phyloP scores from a whole-genome alignment of 1,139 yeast species.

The Pneumocystis jirovecii region DNA sequence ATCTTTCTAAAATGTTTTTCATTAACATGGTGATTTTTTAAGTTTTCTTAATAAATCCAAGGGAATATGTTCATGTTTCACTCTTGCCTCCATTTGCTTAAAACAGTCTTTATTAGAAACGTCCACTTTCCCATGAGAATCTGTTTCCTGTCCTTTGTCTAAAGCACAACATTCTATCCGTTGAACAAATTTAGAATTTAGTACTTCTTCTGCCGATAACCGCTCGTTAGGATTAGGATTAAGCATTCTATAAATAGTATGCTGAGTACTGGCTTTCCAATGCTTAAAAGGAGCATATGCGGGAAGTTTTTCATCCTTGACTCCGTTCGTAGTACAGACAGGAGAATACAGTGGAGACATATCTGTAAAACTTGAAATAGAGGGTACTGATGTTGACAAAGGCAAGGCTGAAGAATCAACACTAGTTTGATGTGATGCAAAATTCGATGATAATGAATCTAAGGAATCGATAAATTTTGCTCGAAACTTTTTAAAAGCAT shows the following conservation, averaged over 20 bases:
- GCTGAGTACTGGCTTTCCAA: slow-evolving; percentile 9
- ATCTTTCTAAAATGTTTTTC: neutral
- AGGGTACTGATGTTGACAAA: neutral
- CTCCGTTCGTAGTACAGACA: slow-evolving; percentile 6
- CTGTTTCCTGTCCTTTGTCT: neutral
- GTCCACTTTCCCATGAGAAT: neutral
- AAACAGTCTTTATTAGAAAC: neutral
- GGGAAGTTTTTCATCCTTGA: slow-evolving; percentile 10
- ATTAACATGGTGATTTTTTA: neutral
- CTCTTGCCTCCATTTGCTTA: neutral
- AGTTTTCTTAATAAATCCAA: neutral
- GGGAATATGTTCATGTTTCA: neutral
- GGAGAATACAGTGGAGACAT: slow-evolving; percentile 3
- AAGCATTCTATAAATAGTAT: slow-evolving; percentile 16
- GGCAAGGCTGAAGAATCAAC: neutral
- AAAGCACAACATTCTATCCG: slow-evolving; percentile 14
- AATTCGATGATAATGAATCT: neutral
- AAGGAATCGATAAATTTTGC: slow-evolving; percentile 12
- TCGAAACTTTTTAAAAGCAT: slow-evolving; percentile 12
- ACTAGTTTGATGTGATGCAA: neutral
- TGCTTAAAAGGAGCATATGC: slow-evolving; percentile 12
- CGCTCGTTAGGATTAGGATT: slow-evolving; percentile 17
- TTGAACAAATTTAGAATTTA: slow-evolving; percentile 14
- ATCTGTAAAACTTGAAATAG: neutral
- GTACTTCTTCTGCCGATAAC: slow-evolving; percentile 14